Percentiles rank a stretch among this genome's conserved stretches.
These are phyloP conservation scores for Phlebiopsis gigantea DNA, from an alignment of 768 basidiomycete species.

Conservation along the genomic window DNA sequence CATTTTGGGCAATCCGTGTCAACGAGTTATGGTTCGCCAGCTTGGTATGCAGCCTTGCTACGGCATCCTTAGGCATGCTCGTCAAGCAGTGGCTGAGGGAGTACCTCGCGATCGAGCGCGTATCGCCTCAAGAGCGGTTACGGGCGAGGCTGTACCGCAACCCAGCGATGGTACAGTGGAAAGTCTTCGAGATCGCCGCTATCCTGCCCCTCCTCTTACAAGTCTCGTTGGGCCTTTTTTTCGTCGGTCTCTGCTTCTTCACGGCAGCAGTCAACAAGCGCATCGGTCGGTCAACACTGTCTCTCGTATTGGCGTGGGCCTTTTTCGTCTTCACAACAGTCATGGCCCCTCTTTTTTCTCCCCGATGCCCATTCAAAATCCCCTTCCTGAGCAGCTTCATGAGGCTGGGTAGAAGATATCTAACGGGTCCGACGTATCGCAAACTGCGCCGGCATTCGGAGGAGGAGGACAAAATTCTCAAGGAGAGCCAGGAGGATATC, in stretches of 20 bases:
- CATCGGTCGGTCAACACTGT: background rate
- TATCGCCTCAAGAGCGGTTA: background rate
- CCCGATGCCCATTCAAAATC: conserved; percentile 10
- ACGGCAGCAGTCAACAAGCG: background rate
- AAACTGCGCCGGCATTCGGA: no score
- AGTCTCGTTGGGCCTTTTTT: conserved; percentile 5
- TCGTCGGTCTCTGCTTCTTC: conserved; percentile 5
- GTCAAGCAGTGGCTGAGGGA: conserved; percentile 8
- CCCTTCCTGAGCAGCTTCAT: no score
- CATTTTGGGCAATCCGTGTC: background rate
- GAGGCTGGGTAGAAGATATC: no score
- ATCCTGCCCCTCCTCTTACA: background rate
- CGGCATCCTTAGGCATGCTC: conserved; percentile 6
- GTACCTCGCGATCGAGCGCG: background rate
- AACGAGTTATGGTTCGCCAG: conserved; percentile 6
- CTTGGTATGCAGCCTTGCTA: conserved; percentile 2
- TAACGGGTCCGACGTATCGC: no score
- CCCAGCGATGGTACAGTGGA: background rate
- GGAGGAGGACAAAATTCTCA: no score
- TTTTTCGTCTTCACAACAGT: background rate
- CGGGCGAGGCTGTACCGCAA: background rate
- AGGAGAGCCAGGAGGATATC: no score
- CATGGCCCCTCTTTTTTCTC: conserved; percentile 1
- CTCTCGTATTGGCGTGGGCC: background rate
- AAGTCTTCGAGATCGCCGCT: conserved; percentile 5